Conservation (phyloP, 73 alveolate species). For the Durusdinium trenchii region DNA sequence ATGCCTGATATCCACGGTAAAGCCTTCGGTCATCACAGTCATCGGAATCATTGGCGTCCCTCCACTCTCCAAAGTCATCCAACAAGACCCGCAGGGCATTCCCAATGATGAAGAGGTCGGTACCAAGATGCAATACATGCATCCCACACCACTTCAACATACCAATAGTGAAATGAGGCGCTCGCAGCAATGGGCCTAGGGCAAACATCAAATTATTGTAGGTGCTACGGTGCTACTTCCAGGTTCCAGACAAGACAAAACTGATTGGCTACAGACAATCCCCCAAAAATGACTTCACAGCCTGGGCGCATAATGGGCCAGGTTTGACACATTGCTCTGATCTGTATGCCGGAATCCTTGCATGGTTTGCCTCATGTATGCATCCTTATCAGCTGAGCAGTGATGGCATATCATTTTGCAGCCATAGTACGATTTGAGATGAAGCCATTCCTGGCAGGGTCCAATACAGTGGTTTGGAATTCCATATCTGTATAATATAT, state of each 20-base stretch:
- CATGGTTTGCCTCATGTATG: not conserved
- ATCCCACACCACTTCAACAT: constrained; percentile 33
- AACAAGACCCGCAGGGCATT: not conserved
- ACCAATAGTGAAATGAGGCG: not conserved
- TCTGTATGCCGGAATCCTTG: not conserved
- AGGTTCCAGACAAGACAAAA: not conserved
- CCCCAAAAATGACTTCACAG: not conserved
- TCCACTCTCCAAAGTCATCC: not conserved
- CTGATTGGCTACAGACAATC: too few species aligned
- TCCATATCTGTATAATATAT: too few species aligned
- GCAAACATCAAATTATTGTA: too few species aligned
- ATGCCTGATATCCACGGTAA: not conserved
- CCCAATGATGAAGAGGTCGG: not conserved
- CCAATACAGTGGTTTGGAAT: too few species aligned
- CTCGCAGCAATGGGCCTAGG: not conserved
- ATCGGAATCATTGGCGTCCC: not conserved
- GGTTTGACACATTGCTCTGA: not conserved
- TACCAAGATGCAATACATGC: constrained; percentile 16
- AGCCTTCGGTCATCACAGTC: constrained; percentile 18
- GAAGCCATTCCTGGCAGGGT: constrained; percentile 44
- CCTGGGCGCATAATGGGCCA: not conserved
- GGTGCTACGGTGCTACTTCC: too few species aligned
- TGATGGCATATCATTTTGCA: not conserved
- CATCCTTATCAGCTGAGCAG: not conserved
- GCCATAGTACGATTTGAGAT: not conserved